A percentile compares a stretch with the other conserved stretches of the same genome.
Evolutionary conservation across 257 asterid genomes (phyloP).

Genomic region (Craterostigma plantagineum): DNA sequence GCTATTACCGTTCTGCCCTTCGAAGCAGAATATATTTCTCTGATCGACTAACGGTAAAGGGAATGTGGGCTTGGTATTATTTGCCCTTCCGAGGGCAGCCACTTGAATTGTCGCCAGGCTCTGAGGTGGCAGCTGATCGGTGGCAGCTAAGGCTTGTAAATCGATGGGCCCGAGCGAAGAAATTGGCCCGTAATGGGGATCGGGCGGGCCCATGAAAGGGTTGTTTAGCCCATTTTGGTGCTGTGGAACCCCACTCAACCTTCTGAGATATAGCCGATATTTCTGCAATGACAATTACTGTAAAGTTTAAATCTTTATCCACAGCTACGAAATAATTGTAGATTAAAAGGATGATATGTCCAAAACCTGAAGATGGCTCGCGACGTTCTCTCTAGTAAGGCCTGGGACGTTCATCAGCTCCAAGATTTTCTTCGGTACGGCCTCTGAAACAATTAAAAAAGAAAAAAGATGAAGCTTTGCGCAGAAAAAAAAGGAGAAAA

Average conservation of each 20-base stretch:
- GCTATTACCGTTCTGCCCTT: slow-evolving; percentile 24
- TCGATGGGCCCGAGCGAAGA: slow-evolving; percentile 43
- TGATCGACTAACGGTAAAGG: slow-evolving; percentile 39
- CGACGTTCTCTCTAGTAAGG: slow-evolving; percentile 86
- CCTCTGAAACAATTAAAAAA: slow-evolving; percentile 36
- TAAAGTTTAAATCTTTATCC: neutral
- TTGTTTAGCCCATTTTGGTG: slow-evolving; percentile 37
- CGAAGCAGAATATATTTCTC: slow-evolving; percentile 55
- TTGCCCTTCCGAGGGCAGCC: slow-evolving; percentile 37
- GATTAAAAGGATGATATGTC: no score
- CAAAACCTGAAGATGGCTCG: slow-evolving; percentile 91
- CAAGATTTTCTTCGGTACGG: slow-evolving; percentile 84
- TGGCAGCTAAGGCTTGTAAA: slow-evolving; percentile 59
- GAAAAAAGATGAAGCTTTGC: neutral
- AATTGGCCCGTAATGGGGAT: slow-evolving; percentile 37
- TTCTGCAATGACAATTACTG: slow-evolving; percentile 36
- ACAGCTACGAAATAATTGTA: no score
- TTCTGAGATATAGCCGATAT: slow-evolving; percentile 72
- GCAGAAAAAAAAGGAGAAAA: no score
- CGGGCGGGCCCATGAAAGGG: slow-evolving; percentile 45
- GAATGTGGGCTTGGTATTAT: slow-evolving; percentile 23
- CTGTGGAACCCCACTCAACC: slow-evolving; percentile 57
- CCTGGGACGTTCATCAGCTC: slow-evolving; percentile 94
- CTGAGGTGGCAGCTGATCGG: slow-evolving; percentile 56
- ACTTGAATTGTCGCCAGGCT: slow-evolving; percentile 81